Percentiles rank a stretch among this genome's conserved stretches.
These are phyloP conservation scores for Diaporthe sp. DNA, from an alignment of 2,329 filamentous ascomycete species.

Conservation along the genomic window DNA sequence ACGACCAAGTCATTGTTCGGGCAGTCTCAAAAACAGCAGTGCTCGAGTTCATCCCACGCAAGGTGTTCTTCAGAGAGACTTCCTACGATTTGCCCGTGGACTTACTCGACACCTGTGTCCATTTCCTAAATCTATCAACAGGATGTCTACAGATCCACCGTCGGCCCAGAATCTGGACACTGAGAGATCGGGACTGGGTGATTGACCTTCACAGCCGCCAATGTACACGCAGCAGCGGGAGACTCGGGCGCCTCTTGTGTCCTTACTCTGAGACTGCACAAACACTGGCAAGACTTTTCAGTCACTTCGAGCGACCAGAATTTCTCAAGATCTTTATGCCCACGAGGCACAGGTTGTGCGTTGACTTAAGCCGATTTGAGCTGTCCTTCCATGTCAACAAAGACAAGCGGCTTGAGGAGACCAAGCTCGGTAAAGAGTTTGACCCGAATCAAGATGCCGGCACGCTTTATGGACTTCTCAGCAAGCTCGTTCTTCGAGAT, in stretches of 20 bases:
- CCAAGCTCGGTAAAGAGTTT: slow-evolving; percentile 65
- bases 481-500: slow-evolving; percentile 63
- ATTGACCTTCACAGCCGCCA: slow-evolving; percentile 48
- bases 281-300: slow-evolving; percentile 60
- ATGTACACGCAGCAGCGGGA: slow-evolving; percentile 40
- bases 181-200: slow-evolving; percentile 50
- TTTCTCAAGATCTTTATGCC: slow-evolving; percentile 65
- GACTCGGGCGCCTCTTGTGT: slow-evolving; percentile 58
- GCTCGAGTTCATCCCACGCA: slow-evolving; percentile 49
- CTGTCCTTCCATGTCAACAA: slow-evolving; percentile 67
- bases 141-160: slow-evolving; percentile 65
- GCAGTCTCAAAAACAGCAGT: no score
- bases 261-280: slow-evolving; percentile 59
- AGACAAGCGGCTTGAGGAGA: slow-evolving; percentile 58
- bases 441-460: slow-evolving; percentile 72
- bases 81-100: slow-evolving; percentile 64
- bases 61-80: slow-evolving; percentile 46
- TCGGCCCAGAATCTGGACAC: slow-evolving; percentile 51
- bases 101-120: slow-evolving; percentile 66
- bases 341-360: slow-evolving; percentile 47
- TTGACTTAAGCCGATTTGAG: slow-evolving; percentile 68
- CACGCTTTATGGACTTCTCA: slow-evolving; percentile 70
- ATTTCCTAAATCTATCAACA: slow-evolving; percentile 69
- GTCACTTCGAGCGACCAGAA: slow-evolving; percentile 60
- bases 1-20: slow-evolving; percentile 58